phyloP scores from a whole-genome alignment of 2,329 filamentous ascomycete genomes.

The Coleophoma eucalyptorum region DNA sequence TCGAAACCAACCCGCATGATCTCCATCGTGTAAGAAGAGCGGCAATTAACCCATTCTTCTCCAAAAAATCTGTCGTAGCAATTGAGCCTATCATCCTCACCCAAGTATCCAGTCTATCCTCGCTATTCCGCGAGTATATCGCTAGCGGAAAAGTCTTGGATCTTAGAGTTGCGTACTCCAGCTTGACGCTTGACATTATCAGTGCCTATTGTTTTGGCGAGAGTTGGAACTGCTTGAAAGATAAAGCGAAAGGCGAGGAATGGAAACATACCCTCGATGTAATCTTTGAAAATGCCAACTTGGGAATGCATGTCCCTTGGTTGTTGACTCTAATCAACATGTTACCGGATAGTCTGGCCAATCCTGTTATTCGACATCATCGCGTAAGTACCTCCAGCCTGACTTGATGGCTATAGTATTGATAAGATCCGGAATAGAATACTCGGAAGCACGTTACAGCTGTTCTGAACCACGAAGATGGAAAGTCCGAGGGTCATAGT shows the following conservation, averaged over 20 bases:
- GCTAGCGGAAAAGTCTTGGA: neutral
- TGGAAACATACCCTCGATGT: neutral
- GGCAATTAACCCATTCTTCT: constrained; percentile 4
- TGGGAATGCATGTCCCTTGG: constrained; percentile 1
- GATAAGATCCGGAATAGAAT: neutral
- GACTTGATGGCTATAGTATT: no score
- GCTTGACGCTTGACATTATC: constrained; percentile 13
- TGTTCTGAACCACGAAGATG: neutral
- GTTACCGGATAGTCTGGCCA: neutral
- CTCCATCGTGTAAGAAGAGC: constrained; percentile 1
- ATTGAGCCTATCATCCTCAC: neutral
- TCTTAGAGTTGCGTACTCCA: neutral
- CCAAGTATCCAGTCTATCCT: neutral
- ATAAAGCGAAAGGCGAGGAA: neutral
- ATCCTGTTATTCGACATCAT: neutral
- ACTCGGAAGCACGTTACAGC: neutral
- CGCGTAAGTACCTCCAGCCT: neutral
- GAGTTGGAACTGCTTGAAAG: neutral
- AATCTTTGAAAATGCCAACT: neutral
- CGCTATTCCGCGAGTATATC: neutral
- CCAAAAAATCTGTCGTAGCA: neutral
- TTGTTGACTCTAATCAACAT: constrained; percentile 1
- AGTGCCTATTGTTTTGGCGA: constrained; percentile 17
- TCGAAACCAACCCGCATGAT: constrained; percentile 1
- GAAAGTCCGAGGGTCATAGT: neutral